phyloP scores from a whole-genome alignment of 768 basidiomycete species.

The Rhizopogon salebrosus region DNA sequence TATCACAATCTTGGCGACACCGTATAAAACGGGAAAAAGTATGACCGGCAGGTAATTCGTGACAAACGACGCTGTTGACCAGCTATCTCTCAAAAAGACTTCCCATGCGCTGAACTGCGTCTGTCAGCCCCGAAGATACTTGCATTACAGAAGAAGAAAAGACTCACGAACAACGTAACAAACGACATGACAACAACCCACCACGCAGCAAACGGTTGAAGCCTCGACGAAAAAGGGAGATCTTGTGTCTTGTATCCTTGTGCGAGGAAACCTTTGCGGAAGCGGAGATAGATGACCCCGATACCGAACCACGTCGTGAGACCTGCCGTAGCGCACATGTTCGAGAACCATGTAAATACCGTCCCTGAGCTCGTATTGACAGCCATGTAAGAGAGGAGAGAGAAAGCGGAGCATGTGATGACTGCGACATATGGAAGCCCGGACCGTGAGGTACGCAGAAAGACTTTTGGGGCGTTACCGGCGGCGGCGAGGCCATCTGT shows the following conservation, averaged over 20 bases:
- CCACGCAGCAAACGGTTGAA: conserved; percentile 41
- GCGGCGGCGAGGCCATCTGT: conserved; percentile 48
- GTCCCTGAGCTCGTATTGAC: conserved; percentile 27
- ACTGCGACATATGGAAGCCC: conserved; percentile 44
- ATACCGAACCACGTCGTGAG: conserved; percentile 42
- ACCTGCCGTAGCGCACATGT: conserved; percentile 33
- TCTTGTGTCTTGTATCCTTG: conserved; percentile 44
- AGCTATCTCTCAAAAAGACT: conserved; percentile 36
- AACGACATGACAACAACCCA: conserved; percentile 26
- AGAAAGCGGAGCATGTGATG: conserved; percentile 23
- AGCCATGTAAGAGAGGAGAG: conserved; percentile 38
- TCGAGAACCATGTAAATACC: conserved; percentile 39
- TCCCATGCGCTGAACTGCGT: conserved; percentile 34
- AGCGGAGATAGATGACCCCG: conserved; percentile 41
- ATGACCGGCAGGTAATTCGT: conserved; percentile 37
- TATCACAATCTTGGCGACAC: conserved; percentile 19
- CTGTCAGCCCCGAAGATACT: not conserved
- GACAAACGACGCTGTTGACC: conserved; percentile 34
- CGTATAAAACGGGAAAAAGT: conserved; percentile 44
- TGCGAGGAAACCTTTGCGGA: conserved; percentile 38
- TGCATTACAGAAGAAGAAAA: not conserved
- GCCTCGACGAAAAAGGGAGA: conserved; percentile 39
- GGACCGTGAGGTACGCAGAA: conserved; percentile 31
- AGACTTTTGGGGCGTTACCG: conserved; percentile 51
- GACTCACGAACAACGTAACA: conserved; percentile 31